A percentile compares a stretch with the other conserved stretches of the same genome.
Conservation (phyloP, 805 yeast genomes). For the Candida verbasci region DNA sequence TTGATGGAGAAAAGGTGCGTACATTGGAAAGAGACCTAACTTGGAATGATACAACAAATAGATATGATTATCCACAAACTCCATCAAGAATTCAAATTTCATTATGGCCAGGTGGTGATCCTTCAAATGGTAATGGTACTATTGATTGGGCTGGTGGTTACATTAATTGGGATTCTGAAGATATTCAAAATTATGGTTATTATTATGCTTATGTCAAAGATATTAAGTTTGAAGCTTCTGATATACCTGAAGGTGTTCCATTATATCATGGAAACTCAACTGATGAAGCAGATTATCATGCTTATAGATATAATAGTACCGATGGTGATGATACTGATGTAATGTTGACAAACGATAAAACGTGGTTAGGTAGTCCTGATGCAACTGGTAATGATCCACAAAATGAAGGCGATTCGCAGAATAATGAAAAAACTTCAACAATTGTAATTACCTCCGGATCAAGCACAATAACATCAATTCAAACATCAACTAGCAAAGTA, state of each 20-base stretch:
- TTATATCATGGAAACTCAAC: constrained; percentile 36
- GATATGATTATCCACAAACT: constrained; percentile 64
- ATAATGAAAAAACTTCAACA: constrained; percentile 10
- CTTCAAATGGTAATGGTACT: constrained; percentile 55
- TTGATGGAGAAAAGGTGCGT: constrained; percentile 68
- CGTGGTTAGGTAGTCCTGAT: constrained; percentile 54
- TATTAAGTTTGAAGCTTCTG: constrained; percentile 64
- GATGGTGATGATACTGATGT: constrained; percentile 37
- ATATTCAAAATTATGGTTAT: constrained; percentile 75
- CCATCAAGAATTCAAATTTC: constrained; percentile 72
- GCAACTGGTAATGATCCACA: constrained; percentile 66
- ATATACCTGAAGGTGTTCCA: constrained; percentile 56
- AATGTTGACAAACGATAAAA: constrained; percentile 57
- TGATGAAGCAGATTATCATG: constrained; percentile 48
- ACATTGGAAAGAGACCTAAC: constrained; percentile 59
- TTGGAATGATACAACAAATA: constrained; percentile 55
- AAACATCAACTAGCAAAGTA: constrained; percentile 10
- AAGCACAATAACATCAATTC: constrained; percentile 13
- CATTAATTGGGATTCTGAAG: constrained; percentile 77
- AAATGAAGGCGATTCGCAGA: constrained; percentile 15
- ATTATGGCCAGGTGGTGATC: constrained; percentile 73
- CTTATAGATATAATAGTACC: constrained; percentile 43
- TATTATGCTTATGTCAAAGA: constrained; percentile 62
- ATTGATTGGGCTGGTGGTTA: constrained; percentile 85
- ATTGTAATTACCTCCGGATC: constrained; percentile 16